These are phyloP conservation scores for Phytophthora europaea DNA, from an alignment of 352 stramenopile genomes.

Conservation along the genomic window DNA sequence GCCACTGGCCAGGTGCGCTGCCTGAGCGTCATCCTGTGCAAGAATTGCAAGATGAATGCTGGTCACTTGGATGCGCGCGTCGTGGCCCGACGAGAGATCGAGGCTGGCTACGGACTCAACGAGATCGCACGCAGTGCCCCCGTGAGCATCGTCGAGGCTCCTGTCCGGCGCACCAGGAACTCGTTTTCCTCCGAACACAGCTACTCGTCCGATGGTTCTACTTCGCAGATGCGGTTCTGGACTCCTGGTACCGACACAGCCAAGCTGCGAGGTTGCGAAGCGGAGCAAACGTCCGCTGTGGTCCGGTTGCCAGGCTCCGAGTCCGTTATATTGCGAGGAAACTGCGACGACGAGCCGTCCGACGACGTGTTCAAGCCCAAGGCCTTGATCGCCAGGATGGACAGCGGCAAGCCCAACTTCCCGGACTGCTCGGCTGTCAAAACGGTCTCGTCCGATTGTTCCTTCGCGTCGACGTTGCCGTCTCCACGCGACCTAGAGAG, in stretches of 20 bases:
- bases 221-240: conserved; percentile 33
- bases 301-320: conserved; percentile 15
- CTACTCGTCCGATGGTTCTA: conserved; percentile 1
- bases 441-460: conserved; percentile 25
- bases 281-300: not conserved
- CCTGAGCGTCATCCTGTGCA: conserved; percentile 57
- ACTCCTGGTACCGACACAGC: conserved; percentile 19
- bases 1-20: conserved; percentile 25
- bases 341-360: not conserved
- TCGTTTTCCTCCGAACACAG: conserved; percentile 23
- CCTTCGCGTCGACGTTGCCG: conserved; percentile 28
- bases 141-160: not conserved
- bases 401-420: conserved; percentile 11
- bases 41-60: conserved; percentile 55
- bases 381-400: conserved; percentile 14
- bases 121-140: conserved; percentile 16
- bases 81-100: conserved; percentile 32
- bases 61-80: conserved; percentile 37
- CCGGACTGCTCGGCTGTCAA: conserved; percentile 13
- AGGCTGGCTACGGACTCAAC: conserved; percentile 10
- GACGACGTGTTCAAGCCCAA: conserved; percentile 19
- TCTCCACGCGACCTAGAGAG: conserved; percentile 30
- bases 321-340: not conserved
- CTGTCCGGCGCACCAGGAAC: not conserved
- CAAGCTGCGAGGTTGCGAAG: conserved; percentile 7